Evolutionary conservation across 1,284 basidiomycete genomes (phyloP).

Genomic region (Microbotryomycetes sp.): DNA sequence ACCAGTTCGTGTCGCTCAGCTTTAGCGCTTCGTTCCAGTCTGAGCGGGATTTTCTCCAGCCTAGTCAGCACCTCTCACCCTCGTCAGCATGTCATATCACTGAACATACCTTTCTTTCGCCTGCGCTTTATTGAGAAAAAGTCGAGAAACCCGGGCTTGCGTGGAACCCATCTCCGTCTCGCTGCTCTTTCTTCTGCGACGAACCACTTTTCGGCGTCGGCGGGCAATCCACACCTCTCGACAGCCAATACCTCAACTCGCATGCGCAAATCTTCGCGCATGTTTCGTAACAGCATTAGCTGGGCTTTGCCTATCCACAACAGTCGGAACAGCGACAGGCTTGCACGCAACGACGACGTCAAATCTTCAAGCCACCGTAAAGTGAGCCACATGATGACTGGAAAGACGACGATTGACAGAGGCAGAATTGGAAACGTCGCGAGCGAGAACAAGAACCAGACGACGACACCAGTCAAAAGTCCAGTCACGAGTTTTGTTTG

Average conservation of each 20-base stretch:
- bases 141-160: conserved; percentile 61
- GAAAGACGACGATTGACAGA: conserved; percentile 53
- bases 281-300: conserved; percentile 50
- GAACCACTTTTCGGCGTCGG: conserved; percentile 60
- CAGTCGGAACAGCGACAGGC: conserved; percentile 55
- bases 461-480: conserved; percentile 55
- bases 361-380: conserved; percentile 79
- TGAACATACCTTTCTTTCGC: conserved; percentile 54
- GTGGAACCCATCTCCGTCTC: conserved; percentile 56
- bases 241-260: conserved; percentile 60
- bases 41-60: too few relatives aligned
- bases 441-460: conserved; percentile 44
- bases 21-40: not conserved
- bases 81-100: not conserved
- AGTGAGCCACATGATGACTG: conserved; percentile 73
- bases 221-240: conserved; percentile 55
- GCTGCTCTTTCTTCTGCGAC: conserved; percentile 45
- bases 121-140: conserved; percentile 70
- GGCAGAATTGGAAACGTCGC: conserved; percentile 48
- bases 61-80: not conserved
- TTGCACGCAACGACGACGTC: conserved; percentile 64
- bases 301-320: conserved; percentile 55
- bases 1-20: not conserved
- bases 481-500: conserved; percentile 81
- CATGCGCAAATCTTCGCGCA: conserved; percentile 52